These are phyloP conservation scores for Exutisphaerella laricina DNA, from an alignment of 2,329 filamentous ascomycete genomes.

Conservation along the genomic window DNA sequence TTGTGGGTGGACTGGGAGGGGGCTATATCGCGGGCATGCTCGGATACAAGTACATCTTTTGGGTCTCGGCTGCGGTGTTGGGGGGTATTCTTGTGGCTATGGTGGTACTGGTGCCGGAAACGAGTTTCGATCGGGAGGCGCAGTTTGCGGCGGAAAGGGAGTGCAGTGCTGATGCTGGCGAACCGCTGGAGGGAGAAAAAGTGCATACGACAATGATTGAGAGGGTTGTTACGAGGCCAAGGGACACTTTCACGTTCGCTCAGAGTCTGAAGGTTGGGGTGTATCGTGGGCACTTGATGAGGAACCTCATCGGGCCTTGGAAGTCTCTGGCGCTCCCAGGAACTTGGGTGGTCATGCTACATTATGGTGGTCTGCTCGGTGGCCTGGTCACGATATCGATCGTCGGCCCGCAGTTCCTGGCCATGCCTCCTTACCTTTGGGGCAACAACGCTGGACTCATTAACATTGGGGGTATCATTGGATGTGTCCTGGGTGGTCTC, in stretches of 20 bases:
- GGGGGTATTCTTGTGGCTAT: slow-evolving; percentile 32
- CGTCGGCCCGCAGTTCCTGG: slow-evolving; percentile 36
- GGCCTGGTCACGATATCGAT: slow-evolving; percentile 37
- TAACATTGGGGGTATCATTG: slow-evolving; percentile 37
- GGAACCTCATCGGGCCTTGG: slow-evolving; percentile 37
- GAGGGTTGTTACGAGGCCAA: slow-evolving; percentile 13
- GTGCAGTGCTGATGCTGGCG: slow-evolving; percentile 4
- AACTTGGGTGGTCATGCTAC: slow-evolving; percentile 39
- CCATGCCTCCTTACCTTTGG: slow-evolving; percentile 40
- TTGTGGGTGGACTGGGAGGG: slow-evolving; percentile 37
- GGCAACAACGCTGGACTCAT: slow-evolving; percentile 37
- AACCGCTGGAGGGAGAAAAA: slow-evolving; percentile 20
- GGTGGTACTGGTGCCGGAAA: slow-evolving; percentile 38
- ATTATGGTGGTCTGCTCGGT: slow-evolving; percentile 41
- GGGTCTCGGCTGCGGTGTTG: slow-evolving; percentile 37
- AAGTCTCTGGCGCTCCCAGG: slow-evolving; percentile 37
- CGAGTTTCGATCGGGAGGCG: slow-evolving; percentile 35
- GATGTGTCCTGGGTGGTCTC: slow-evolving; percentile 33
- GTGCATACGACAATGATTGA: slow-evolving; percentile 21
- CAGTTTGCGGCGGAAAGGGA: slow-evolving; percentile 20
- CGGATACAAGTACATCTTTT: slow-evolving; percentile 38
- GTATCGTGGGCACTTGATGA: slow-evolving; percentile 32
- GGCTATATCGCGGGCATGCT: slow-evolving; percentile 37
- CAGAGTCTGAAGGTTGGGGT: slow-evolving; percentile 35
- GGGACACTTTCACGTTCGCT: slow-evolving; percentile 31